A percentile compares a stretch with the other conserved stretches of the same genome.
Evolutionary conservation across 257 asterid genomes (phyloP).

Genomic region (Rauvolfia tetraphylla): DNA sequence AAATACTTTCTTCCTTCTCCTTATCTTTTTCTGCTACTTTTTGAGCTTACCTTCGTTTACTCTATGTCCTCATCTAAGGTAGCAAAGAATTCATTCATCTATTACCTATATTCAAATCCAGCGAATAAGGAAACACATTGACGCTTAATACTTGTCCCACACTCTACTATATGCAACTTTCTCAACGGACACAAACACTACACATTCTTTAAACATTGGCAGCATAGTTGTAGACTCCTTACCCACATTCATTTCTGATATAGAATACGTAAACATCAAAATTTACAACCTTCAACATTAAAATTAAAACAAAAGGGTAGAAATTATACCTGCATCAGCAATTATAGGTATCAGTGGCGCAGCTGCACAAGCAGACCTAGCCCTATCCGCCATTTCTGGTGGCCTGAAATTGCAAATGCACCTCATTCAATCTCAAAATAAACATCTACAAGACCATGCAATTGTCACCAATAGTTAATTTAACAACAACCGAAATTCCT

Average conservation of each 20-base stretch:
- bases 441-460: background rate
- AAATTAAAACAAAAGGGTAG: background rate
- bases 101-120: background rate
- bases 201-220: background rate
- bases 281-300: background rate
- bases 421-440: background rate
- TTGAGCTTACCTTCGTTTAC: background rate
- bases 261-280: background rate
- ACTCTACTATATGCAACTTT: background rate
- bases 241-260: background rate
- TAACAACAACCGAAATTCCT: background rate
- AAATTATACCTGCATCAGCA: constrained; percentile 20
- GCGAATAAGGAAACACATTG: background rate
- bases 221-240: background rate
- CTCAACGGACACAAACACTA: background rate
- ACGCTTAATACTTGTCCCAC: background rate
- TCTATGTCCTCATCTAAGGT: background rate
- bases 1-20: too few species aligned
- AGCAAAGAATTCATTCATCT: too few species aligned
- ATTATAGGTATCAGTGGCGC: constrained; percentile 20
- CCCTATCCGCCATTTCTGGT: constrained; percentile 21
- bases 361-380: constrained; percentile 15
- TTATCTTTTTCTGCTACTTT: background rate
- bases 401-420: constrained; percentile 3
- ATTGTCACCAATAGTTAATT: background rate